Base-by-base conservation (phyloP, 495 filamentous ascomycete species). In the Penicillium atrosanguineum region DNA sequence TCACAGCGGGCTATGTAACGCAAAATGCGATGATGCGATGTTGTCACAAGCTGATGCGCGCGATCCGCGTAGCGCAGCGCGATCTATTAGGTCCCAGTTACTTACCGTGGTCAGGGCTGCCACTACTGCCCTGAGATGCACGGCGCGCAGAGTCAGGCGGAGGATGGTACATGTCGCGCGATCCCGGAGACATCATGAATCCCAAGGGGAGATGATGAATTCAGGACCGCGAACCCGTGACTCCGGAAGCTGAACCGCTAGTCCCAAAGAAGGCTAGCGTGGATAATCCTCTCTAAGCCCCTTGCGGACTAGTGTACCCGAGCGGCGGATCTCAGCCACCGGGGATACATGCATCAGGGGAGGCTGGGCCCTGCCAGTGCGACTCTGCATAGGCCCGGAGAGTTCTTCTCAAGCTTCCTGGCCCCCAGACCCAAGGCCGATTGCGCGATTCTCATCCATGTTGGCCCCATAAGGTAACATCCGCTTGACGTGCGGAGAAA, bases 181-280 rank as follows among this genome's bases (percentile, higher is more conserved):
- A 58, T 46, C 28, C 43, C 44, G 19, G 19, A 40, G 44, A 38
- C 41, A 38, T 41, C 46, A 53, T 45, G 15, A 29, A 12, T 5
- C 41, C 34, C 48, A 54, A 56, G 41, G 36, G 56, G 48, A 55
- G 39, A 58, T 50, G 54, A 49, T 56, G 44, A 48, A 57, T 42
- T 46, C 49, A 48, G 46, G 36, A 49, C 48, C n/a, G 37, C n/a
- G 61, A 75, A 69, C 71, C 70, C 71, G 71, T 75, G 71, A 74
- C 71, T 71, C 66, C 68, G 65, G 69, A 60, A 71, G 68, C 64
- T 69, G 57, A 48, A 52, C 50, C 57, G 63, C 69, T 72, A 74
- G 53, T 42, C 71, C 62, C 12, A 39, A 47, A 56, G 15, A 9
- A 47, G 63, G 38, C 60, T 53, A 46, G 66, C 46, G 50, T 52